Base-by-base conservation (phyloP, 352 stramenopile species). In the Pythium volutum region DNA sequence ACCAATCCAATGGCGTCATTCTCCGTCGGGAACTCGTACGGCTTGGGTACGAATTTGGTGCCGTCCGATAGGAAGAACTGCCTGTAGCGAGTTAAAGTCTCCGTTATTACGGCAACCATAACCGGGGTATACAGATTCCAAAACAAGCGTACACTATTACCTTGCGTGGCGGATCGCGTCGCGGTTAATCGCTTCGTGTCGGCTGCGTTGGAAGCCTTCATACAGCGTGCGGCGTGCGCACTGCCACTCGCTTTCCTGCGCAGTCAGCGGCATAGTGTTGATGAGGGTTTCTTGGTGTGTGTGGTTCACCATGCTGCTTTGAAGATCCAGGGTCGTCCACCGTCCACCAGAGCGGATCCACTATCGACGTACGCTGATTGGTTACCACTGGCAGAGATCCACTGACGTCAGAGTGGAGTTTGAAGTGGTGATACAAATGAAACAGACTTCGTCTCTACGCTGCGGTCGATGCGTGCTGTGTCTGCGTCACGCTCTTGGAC, bases 1-100 rank as follows among this genome's bases (percentile, higher is more conserved):
- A 88, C 77, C 6, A 89, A 67, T 2, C 64, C 70, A 2, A 89
- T 74, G 3, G 62, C 65, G 48, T 89, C 77, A 27, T 70, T 70
- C 16, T 79, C 67, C 2, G 22, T 75, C 0, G 70, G 66, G 25
- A 89, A 71, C n/a, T 58, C 48, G 59, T 87, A 88, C 33, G 71
- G 69, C 69, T 81, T 80, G 29, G 74, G 75, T 23, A 66, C 55
- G 46, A 87, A 78, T 36, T 73, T 70, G 36, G 6, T 25, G 9
- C 76, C 77, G 3, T 57, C 25, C 31, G 46, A 60, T 3, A 53
- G 15, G 54, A 71, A 71, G 54, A 59, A 67, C 43, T 55, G 26
- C 8, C 64, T 71, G 41, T 2, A 14, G 29, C n/a, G n/a, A 59
- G 26, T 18, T 2, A 31, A 7, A 33, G 12, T 36, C 34, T 27